Conservation (phyloP, 768 basidiomycete genomes). For the Neoboletus brunneissimus region DNA sequence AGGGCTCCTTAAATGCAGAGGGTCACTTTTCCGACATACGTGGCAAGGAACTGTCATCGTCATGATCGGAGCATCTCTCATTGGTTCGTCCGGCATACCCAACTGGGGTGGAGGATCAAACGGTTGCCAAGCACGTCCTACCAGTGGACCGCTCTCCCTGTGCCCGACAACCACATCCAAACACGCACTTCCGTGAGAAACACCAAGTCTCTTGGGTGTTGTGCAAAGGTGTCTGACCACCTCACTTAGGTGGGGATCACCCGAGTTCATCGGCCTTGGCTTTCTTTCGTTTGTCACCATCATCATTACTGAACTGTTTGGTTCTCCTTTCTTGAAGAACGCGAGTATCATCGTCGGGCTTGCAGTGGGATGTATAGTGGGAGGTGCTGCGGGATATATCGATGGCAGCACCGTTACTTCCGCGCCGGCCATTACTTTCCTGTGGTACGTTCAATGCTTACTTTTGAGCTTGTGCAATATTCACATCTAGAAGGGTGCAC, state of each 20-base stretch:
- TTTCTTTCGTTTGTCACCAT: slow-evolving; percentile 80
- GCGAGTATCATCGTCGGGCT: slow-evolving; percentile 74
- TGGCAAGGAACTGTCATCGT: slow-evolving; percentile 68
- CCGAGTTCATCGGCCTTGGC: slow-evolving; percentile 82
- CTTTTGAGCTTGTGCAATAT: not conserved
- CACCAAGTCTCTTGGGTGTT: not conserved
- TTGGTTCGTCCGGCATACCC: slow-evolving; percentile 69
- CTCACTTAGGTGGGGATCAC: slow-evolving; percentile 65
- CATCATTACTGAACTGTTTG: slow-evolving; percentile 77
- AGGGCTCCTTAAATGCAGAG: not conserved
- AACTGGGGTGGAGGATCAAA: slow-evolving; percentile 88
- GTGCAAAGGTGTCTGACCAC: not conserved
- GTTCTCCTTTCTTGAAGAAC: slow-evolving; percentile 83
- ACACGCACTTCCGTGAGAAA: slow-evolving; percentile 57
- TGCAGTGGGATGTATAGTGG: slow-evolving; percentile 75
- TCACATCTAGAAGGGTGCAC: slow-evolving; percentile 49
- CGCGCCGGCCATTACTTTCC: slow-evolving; percentile 77
- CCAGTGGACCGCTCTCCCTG: slow-evolving; percentile 61
- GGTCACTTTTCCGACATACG: not conserved
- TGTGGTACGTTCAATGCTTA: slow-evolving; percentile 47
- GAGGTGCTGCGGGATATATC: slow-evolving; percentile 78
- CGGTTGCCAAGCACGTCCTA: slow-evolving; percentile 59
- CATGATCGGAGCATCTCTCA: slow-evolving; percentile 74
- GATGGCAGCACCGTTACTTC: slow-evolving; percentile 59
- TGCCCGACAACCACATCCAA: slow-evolving; percentile 75